These are phyloP conservation scores for Adansonia grandidieri DNA, from an alignment of 441 rosid genomes.

Conservation along the genomic window DNA sequence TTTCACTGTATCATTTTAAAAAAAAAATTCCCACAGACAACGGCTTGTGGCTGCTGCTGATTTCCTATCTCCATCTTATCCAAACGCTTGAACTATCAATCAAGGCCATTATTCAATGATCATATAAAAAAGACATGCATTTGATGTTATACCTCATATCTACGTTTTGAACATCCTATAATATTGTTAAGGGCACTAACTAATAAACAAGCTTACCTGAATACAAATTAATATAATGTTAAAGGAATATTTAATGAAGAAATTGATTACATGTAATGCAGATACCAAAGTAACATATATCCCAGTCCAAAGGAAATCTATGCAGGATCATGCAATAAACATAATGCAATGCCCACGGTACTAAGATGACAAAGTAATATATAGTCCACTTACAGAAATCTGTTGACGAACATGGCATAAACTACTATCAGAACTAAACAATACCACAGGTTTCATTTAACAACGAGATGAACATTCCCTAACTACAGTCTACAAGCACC, in stretches of 20 bases:
- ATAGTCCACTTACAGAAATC: not conserved
- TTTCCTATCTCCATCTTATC: not conserved
- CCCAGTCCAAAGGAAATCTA: not conserved
- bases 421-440: not conserved
- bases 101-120: not conserved
- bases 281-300: not conserved
- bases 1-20: too few relatives aligned
- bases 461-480: not conserved
- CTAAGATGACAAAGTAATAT: constrained; percentile 9
- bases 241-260: not conserved
- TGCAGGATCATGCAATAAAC: not conserved
- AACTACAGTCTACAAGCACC: constrained; percentile 7
- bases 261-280: not conserved
- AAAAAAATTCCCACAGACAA: not conserved
- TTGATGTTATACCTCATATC: not conserved
- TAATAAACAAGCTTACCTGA: not conserved
- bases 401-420: not conserved
- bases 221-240: not conserved
- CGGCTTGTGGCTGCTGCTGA: not conserved
- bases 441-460: not conserved
- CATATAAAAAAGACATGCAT: not conserved
- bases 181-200: not conserved
- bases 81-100: constrained; percentile 8
- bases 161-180: not conserved
- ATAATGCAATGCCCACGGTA: not conserved